A percentile compares a stretch with the other conserved stretches of the same genome.
These are phyloP conservation scores for Triticum turgidum DNA, from an alignment of 176 grass and related monocot species.

Conservation along the genomic window DNA sequence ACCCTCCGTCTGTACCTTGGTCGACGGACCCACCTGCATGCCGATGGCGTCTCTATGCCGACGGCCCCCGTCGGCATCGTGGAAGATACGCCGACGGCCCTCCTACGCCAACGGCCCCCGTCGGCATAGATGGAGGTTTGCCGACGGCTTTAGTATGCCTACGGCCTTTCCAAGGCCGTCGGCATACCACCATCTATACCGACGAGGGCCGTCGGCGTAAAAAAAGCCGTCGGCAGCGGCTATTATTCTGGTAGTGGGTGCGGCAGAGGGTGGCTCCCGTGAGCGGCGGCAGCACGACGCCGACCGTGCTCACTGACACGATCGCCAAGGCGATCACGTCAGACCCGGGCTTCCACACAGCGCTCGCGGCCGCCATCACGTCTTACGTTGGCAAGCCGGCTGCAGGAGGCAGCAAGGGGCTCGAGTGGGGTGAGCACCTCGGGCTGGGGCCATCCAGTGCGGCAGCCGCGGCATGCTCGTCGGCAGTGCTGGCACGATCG, in stretches of 20 bases:
- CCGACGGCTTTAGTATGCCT: no score
- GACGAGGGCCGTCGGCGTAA: no score
- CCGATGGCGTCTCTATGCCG: no score
- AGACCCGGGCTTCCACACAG: conserved; percentile 72
- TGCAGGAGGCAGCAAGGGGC: not conserved
- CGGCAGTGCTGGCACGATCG: conserved; percentile 28
- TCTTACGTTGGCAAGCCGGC: conserved; percentile 62
- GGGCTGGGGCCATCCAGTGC: conserved; percentile 29
- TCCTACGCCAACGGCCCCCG: no score
- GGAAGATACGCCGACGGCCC: no score
- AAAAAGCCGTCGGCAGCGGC: no score
- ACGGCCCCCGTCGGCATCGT: no score
- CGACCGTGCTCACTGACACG: conserved; percentile 49
- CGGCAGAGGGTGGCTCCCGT: conserved; percentile 24
- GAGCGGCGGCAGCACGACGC: not conserved
- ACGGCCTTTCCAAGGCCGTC: no score
- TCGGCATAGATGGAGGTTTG: no score
- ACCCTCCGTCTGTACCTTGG: no score
- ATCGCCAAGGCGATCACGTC: conserved; percentile 72
- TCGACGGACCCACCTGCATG: no score
- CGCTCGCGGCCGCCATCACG: conserved; percentile 60
- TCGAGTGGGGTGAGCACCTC: conserved; percentile 53
- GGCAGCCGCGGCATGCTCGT: conserved; percentile 14
- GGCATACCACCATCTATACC: no score
- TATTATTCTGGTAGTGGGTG: not conserved